Percentiles rank a stretch among this genome's conserved stretches.
phyloP scores from a whole-genome alignment of 495 filamentous ascomycete species.

The Tuber melanosporum region DNA sequence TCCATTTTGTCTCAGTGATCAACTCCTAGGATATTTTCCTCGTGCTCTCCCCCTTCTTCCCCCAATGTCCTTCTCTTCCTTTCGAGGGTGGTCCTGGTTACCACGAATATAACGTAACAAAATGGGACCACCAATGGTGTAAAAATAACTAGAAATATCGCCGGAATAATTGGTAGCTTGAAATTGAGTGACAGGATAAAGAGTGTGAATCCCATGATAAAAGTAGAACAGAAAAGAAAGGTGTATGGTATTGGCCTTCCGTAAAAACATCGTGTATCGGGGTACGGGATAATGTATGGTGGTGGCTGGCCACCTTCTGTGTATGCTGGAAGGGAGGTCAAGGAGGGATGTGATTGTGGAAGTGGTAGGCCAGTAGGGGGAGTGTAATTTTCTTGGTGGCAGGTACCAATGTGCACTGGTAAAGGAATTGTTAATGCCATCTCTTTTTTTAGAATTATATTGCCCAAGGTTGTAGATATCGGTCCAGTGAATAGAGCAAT shows the following conservation, averaged over 20 bases:
- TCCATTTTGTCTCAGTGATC: too few relatives aligned
- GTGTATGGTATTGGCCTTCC: background rate
- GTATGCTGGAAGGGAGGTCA: background rate
- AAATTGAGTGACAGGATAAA: background rate
- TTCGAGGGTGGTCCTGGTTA: background rate
- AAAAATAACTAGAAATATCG: background rate
- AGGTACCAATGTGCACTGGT: background rate
- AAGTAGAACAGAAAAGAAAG: background rate
- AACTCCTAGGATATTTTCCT: background rate
- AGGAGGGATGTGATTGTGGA: background rate
- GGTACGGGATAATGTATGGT: background rate
- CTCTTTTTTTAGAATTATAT: background rate
- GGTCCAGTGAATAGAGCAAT: too few relatives aligned
- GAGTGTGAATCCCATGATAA: background rate
- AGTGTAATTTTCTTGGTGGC: background rate
- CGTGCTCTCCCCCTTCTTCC: too few relatives aligned
- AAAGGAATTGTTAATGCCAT: background rate
- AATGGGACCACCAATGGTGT: background rate
- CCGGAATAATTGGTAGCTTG: background rate
- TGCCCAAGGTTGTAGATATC: too few relatives aligned
- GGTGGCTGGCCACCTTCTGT: background rate
- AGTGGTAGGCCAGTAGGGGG: background rate
- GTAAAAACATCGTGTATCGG: background rate
- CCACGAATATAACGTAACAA: background rate
- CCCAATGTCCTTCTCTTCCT: background rate